Evolutionary conservation across 352 stramenopile species (phyloP), one percentile per base, ranked within the genome.

Genomic region (Globisporangium sylvaticum): DNA sequence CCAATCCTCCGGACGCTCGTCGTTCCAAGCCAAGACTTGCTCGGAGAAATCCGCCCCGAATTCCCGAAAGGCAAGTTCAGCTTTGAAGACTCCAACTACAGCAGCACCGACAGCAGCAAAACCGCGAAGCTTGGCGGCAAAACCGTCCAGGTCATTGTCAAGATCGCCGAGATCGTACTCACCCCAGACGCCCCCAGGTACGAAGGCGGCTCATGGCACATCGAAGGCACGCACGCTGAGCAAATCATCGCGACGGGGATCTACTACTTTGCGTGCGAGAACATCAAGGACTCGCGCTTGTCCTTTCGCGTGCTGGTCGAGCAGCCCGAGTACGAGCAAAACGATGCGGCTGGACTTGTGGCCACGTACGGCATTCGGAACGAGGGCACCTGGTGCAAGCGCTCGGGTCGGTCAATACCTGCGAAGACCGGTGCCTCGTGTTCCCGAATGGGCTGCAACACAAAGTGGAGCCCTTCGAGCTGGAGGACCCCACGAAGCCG

Each of bases 121-220:
- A 53, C 44, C n/a, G 44, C 25, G 44, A 53, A 53, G 44, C 44
- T 53, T 12, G 2, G 20, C n/a, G 44, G 44, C 9, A 10, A 5
- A 53, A 25, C 44, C 44, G 44, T 53, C 44, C 44, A 53, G 44
- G 15, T 73, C 32, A 82, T 88, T 20, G 77, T 87, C 46, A 85
- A 85, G 54, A 69, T 87, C n/a, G 78, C 78, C 7, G 74, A 79
- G 62, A 88, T 87, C 31, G 22, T 79, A 4, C 69, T 88, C 10
- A 83, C 78, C 1, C 78, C 76, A 1, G 72, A 80, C 9, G 76
- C 79, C 1, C 68, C 78, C 4, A 55, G 32, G 18, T 85, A 87
- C 69, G 48, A 29, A 7, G 76, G 80, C 4, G 80, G 80, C 8
- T 60, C 64, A 10, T 88, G 78, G 78, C 78, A 88, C 44, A 72